phyloP scores from a whole-genome alignment of 2,329 filamentous ascomycete genomes.

The Cladophialophora exuberans region DNA sequence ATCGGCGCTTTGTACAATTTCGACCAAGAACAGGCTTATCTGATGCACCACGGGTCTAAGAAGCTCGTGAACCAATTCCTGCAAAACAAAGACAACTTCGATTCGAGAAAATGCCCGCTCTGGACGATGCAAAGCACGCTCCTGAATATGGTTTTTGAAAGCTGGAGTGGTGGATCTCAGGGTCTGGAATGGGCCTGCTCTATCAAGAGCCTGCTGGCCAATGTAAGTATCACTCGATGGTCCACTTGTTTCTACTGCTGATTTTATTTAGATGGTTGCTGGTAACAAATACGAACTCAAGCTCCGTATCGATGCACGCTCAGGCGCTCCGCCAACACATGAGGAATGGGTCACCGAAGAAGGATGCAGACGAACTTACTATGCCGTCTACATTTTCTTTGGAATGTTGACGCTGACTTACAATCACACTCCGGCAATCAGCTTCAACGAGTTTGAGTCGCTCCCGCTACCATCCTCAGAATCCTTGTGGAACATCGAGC shows the following conservation, averaged over 20 bases:
- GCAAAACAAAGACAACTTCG: conserved; percentile 98
- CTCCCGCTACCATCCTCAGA: conserved; percentile 91
- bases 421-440: conserved; percentile 97
- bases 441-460: conserved; percentile 97
- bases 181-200: conserved; percentile 98
- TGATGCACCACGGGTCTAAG: conserved; percentile 96
- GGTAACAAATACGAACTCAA: conserved; percentile 97
- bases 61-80: conserved; percentile 95
- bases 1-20: conserved; percentile 97
- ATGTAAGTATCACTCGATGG: conserved; percentile 52
- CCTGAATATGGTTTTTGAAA: conserved; percentile 98
- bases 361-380: conserved; percentile 94
- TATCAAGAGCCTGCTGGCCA: conserved; percentile 95
- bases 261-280: conserved; percentile 76
- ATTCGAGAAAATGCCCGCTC: conserved; percentile 92
- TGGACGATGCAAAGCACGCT: conserved; percentile 99
- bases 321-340: conserved; percentile 73
- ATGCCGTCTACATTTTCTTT: conserved; percentile 98
- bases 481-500: conserved; percentile 87
- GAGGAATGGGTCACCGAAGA: conserved; percentile 97
- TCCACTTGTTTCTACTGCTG: background rate
- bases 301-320: conserved; percentile 84
- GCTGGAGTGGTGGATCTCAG: conserved; percentile 98
- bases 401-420: conserved; percentile 92
- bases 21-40: conserved; percentile 94